Evolutionary conservation across 2,329 filamentous ascomycete species (phyloP).

Genomic region (Ascochyta rabiei): DNA sequence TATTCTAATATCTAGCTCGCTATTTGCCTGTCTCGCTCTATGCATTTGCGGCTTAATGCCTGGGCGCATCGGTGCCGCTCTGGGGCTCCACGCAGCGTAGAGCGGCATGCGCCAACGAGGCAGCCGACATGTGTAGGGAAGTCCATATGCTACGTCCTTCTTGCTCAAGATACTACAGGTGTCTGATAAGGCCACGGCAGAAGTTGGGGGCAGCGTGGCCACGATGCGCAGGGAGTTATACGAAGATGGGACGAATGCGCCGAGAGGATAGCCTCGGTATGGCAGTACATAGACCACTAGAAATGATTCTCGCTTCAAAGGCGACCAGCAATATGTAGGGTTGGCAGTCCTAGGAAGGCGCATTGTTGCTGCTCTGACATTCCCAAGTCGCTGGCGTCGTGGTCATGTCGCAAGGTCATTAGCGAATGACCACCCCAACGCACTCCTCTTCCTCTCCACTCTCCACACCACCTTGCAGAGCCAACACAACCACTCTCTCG

Average conservation of each 20-base stretch:
- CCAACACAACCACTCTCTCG: slow-evolving; percentile 31
- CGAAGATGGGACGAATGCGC: slow-evolving; percentile 24
- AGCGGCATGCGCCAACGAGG: background rate
- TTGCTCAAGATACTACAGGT: background rate
- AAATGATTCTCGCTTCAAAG: slow-evolving; percentile 21
- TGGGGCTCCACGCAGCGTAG: slow-evolving; percentile 27
- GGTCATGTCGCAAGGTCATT: slow-evolving; percentile 26
- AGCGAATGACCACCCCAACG: slow-evolving; percentile 29
- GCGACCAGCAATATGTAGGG: slow-evolving; percentile 26
- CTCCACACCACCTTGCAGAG: slow-evolving; percentile 26
- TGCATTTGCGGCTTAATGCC: slow-evolving; percentile 28
- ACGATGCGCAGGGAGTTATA: slow-evolving; percentile 13
- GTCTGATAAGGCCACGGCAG: slow-evolving; percentile 4
- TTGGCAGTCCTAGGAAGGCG: slow-evolving; percentile 25
- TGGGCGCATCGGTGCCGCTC: slow-evolving; percentile 42
- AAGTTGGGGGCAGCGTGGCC: background rate
- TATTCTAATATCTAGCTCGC: slow-evolving; percentile 21
- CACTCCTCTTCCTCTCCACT: slow-evolving; percentile 35
- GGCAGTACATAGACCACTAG: slow-evolving; percentile 7
- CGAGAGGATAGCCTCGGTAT: slow-evolving; percentile 5
- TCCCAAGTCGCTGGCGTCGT: slow-evolving; percentile 37
- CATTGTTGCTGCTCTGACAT: slow-evolving; percentile 32
- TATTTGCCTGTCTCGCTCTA: slow-evolving; percentile 33
- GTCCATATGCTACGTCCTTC: background rate
- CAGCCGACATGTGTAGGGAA: background rate